Evolutionary conservation across 768 basidiomycete species (phyloP).

Genomic region (Lentinus tigrinus): DNA sequence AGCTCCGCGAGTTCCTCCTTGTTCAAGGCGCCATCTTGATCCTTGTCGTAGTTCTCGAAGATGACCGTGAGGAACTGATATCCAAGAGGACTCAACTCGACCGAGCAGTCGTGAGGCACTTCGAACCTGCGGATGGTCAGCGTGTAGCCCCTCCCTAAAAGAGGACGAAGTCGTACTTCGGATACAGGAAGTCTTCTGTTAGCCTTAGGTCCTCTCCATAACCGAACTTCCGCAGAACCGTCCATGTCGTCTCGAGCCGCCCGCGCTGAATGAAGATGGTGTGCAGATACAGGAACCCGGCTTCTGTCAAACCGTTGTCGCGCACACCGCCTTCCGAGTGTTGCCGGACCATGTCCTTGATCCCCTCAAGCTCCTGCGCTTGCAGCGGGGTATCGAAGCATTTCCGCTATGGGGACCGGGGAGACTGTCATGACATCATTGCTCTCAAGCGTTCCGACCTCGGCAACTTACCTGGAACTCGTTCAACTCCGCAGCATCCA

Average conservation of each 20-base stretch:
- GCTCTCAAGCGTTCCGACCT: not conserved
- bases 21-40: conserved; percentile 93
- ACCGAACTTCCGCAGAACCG: conserved; percentile 90
- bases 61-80: conserved; percentile 98
- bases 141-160: conserved; percentile 9
- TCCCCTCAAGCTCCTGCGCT: conserved; percentile 92
- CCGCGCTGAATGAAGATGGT: conserved; percentile 97
- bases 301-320: conserved; percentile 83
- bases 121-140: conserved; percentile 52
- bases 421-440: not conserved
- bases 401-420: conserved; percentile 73
- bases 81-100: conserved; percentile 90
- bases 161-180: conserved; percentile 58
- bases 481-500: conserved; percentile 89
- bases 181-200: conserved; percentile 82
- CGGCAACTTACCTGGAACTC: conserved; percentile 82
- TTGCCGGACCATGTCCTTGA: conserved; percentile 85
- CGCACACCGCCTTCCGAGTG: conserved; percentile 74
- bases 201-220: conserved; percentile 93
- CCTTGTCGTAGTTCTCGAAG: conserved; percentile 97
- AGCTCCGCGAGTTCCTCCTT: conserved; percentile 79
- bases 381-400: conserved; percentile 95
- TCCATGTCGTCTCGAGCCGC: conserved; percentile 96
- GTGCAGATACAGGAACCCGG: conserved; percentile 91
- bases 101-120: conserved; percentile 89